Conservation (phyloP, 441 rosid genomes). For the Mallotus japonicus region DNA sequence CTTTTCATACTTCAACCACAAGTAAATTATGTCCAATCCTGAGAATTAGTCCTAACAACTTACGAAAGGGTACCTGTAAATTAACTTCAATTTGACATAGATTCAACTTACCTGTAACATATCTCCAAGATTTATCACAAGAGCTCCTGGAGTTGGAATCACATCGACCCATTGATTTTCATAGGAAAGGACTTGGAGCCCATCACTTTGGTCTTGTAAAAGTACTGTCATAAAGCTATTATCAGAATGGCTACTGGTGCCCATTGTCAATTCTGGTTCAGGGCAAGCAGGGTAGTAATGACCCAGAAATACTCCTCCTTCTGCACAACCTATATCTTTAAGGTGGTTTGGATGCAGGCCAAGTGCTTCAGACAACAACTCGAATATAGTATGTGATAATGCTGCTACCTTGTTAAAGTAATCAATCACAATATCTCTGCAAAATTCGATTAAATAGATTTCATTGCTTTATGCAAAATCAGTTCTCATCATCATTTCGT, state of each 20-base stretch:
- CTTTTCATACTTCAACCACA: too few relatives aligned
- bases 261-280: conserved; percentile 40
- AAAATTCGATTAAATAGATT: not conserved
- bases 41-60: too few relatives aligned
- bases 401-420: conserved; percentile 23
- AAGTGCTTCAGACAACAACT: conserved; percentile 36
- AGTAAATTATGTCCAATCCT: too few relatives aligned
- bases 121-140: conserved; percentile 72
- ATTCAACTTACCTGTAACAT: conserved; percentile 51
- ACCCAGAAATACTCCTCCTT: conserved; percentile 19
- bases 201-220: conserved; percentile 69
- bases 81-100: not conserved
- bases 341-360: conserved; percentile 29
- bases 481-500: too few relatives aligned
- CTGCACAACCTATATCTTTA: conserved; percentile 6
- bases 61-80: too few relatives aligned
- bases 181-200: conserved; percentile 59
- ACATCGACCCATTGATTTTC: conserved; percentile 65
- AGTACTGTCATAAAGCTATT: conserved; percentile 72
- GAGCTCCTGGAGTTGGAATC: conserved; percentile 58
- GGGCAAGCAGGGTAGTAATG: conserved; percentile 74
- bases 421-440: conserved; percentile 26
- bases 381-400: conserved; percentile 26
- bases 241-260: conserved; percentile 70
- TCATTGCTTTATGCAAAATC: too few relatives aligned